Base-by-base conservation (phyloP, 169 alveolate species). In the Eimeria praecox region DNA sequence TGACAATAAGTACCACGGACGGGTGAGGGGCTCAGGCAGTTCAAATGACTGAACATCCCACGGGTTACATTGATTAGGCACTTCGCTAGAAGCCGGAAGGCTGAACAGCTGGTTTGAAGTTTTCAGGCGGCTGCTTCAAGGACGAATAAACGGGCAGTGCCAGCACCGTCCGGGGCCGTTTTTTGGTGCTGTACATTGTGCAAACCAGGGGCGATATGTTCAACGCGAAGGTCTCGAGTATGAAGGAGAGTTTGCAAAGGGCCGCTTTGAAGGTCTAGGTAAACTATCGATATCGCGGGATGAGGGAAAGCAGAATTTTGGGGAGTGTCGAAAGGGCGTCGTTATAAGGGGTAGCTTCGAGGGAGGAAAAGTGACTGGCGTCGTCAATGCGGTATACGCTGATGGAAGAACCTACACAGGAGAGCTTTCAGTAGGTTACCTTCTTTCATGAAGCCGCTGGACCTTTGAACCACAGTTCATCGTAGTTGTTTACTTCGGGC, bases 231-330 rank as follows among this genome's bases (percentile, higher is more conserved):
- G 96, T 3, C 71, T 64, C 20, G 78, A 64, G n/a, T 93, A 93
- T 91, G 96, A 93, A n/a, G 96, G 96, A 24, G 96, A 93, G 64
- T 93, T 93, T 73, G 85, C 93, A 3, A 42, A 69, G 62, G 96
- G 96, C 59, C 75, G 90, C 1, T 93, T 93, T 64, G 93, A 93
- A n/a, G 96, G 96, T 24, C 88, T 93, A 5, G 96, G 96, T 56
- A 93, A 93, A 46, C 93, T 93, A 20, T 73, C 87, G 30, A 73
- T 54, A 30, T 73, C 77, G 35, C 64, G 90, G 49, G 56, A 44
- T 42, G 75, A 56, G 46, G 85, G 80, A 80, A 89, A 62, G 44
- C 33, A 46, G 30, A 30, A 73, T 20, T 35, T 44, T 3, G 69
- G 87, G 66, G 73, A 89, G 38, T 42, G 40, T 8, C 86, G 85